Evolutionary conservation across 352 stramenopile genomes (phyloP), one percentile per base, ranked within the genome.

Genomic region (Sclerospora graminicola): DNA sequence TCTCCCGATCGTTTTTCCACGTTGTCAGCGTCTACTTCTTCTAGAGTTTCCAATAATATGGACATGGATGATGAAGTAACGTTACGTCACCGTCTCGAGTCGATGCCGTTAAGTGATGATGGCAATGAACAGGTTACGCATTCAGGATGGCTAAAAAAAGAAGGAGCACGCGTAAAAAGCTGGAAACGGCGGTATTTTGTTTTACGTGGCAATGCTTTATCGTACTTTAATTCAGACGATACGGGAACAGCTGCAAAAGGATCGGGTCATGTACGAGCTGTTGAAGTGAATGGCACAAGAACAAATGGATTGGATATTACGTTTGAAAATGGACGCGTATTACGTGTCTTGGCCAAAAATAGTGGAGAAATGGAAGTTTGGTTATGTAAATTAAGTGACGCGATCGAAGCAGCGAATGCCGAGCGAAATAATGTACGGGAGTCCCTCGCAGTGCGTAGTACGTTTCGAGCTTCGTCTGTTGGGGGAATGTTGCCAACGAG

Each of bases 141-240:
- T 60, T 80, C 72, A 11, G 80, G 80, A 15, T 91, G 74, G 74
- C 59, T 91, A 18, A 77, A 72, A 48, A 91, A 91, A 44, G 68
- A 89, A 49, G 80, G 80, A 31, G 74, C 66, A 13, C 63, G 72
- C 19, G 62, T 91, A 32, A 89, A 89, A 62, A 83, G 53, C 50
- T 91, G 80, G 80, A 89, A 88, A 51, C 68, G 66, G 10, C 72
- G 80, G 7, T 91, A 76, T 54, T 91, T 91, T 46, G 75, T 71
- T 29, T 50, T 91, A 26, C 67, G 79, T 34, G 77, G 80, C 34
- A 77, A 84, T 45, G 79, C 69, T 30, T 59, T 91, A 29, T 88
- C 77, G 42, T 91, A 91, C 54, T 91, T 84, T 55, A 69, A 89
- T 52, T 84, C 76, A 31, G 74, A 73, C 26, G 76, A 84, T 47